Conservation (phyloP, 257 asterid species). For the Scutellaria minor region DNA sequence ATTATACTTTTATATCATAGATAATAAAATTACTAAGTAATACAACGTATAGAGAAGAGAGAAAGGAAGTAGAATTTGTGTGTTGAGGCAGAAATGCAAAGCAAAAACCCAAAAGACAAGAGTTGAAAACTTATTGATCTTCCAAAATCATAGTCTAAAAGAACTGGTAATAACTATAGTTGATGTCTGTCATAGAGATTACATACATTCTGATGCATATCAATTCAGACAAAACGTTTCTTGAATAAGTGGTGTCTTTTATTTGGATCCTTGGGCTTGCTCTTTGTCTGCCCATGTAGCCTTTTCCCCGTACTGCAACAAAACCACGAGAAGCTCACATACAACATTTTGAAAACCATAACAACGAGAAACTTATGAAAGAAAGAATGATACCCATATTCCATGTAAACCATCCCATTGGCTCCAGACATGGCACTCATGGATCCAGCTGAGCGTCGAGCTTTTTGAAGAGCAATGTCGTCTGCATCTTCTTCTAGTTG, state of each 20-base stretch:
- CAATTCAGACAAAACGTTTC: conserved; percentile 77
- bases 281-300: conserved; percentile 60
- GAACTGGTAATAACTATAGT: too few relatives aligned
- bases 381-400: conserved; percentile 59
- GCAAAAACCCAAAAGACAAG: too few relatives aligned
- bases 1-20: too few relatives aligned
- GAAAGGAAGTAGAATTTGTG: too few relatives aligned
- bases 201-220: background rate
- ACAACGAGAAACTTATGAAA: background rate
- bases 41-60: too few relatives aligned
- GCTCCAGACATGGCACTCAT: conserved; percentile 97
- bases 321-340: background rate
- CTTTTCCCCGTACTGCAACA: conserved; percentile 51
- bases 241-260: conserved; percentile 85
- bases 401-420: conserved; percentile 90
- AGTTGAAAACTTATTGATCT: too few relatives aligned
- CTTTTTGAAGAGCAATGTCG: conserved; percentile 86
- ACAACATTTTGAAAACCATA: background rate
- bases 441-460: conserved; percentile 74
- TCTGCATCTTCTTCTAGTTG: conserved; percentile 98
- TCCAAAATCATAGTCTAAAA: too few relatives aligned
- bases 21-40: too few relatives aligned
- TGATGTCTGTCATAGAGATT: background rate
- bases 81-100: too few relatives aligned
- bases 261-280: conserved; percentile 86